These are phyloP conservation scores for Pseudogymnoascus sp. DNA, from an alignment of 2,329 filamentous ascomycete species.

Conservation along the genomic window DNA sequence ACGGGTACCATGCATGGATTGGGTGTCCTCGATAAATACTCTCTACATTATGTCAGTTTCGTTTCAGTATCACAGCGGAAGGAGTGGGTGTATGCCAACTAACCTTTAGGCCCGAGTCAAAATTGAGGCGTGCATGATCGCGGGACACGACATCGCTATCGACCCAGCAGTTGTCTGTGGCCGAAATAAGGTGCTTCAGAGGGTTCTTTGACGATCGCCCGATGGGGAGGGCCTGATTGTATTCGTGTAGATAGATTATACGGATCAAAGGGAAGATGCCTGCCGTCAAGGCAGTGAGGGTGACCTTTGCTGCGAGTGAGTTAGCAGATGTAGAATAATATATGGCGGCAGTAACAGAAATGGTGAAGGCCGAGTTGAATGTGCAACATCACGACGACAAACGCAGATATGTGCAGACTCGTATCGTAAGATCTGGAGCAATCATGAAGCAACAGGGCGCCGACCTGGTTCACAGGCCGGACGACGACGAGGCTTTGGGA, in stretches of 20 bases:
- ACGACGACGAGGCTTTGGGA: background rate
- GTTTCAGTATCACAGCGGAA: background rate
- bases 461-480: background rate
- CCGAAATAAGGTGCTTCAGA: slow-evolving; percentile 36
- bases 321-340: background rate
- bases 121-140: slow-evolving; percentile 49
- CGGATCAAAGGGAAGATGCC: slow-evolving; percentile 10
- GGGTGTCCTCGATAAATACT: slow-evolving; percentile 44
- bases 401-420: background rate
- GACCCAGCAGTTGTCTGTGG: slow-evolving; percentile 54
- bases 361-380: background rate
- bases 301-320: slow-evolving; percentile 4
- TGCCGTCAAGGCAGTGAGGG: slow-evolving; percentile 7
- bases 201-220: slow-evolving; percentile 40
- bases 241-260: slow-evolving; percentile 9
- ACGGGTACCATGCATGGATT: slow-evolving; percentile 54
- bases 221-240: slow-evolving; percentile 25
- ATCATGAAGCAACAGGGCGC: background rate
- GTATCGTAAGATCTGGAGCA: background rate
- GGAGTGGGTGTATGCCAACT: slow-evolving; percentile 15
- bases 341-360: background rate
- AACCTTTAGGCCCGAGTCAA: slow-evolving; percentile 39
- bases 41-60: slow-evolving; percentile 28
- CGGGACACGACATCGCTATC: slow-evolving; percentile 65
- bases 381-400: background rate